Percentiles rank a stretch among this genome's conserved stretches.
These are phyloP conservation scores for Grosmannia huntii DNA, from an alignment of 2,329 filamentous ascomycete species.

Conservation along the genomic window DNA sequence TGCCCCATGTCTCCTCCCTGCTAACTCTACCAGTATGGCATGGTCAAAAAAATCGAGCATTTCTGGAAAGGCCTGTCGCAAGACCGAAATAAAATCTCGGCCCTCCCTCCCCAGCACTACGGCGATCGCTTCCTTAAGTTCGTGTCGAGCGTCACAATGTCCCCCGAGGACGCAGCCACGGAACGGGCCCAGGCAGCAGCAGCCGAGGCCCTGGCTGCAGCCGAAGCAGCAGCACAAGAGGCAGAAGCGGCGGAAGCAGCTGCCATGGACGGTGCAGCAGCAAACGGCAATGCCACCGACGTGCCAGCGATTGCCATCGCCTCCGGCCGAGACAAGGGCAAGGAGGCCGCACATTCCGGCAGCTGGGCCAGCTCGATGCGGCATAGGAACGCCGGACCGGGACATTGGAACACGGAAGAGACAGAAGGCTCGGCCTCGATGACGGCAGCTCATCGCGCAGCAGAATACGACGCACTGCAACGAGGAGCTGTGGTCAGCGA, in stretches of 20 bases:
- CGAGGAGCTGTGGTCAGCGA: neutral
- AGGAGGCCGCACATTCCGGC: slow-evolving; percentile 21
- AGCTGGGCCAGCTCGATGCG: slow-evolving; percentile 25
- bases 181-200: slow-evolving; percentile 31
- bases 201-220: neutral
- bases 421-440: too few relatives aligned
- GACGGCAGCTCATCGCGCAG: too few relatives aligned
- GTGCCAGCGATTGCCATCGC: slow-evolving; percentile 38
- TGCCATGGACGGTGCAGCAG: neutral
- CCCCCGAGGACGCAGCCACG: slow-evolving; percentile 59
- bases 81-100: slow-evolving; percentile 79
- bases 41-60: slow-evolving; percentile 88
- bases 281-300: neutral
- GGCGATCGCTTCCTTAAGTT: slow-evolving; percentile 91
- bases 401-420: too few relatives aligned
- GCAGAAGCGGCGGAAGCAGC: neutral
- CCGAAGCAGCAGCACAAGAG: slow-evolving; percentile 25
- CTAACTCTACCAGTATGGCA: slow-evolving; percentile 56
- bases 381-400: slow-evolving; percentile 10
- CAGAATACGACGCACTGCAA: too few relatives aligned
- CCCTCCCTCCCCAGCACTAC: slow-evolving; percentile 79
- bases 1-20: neutral
- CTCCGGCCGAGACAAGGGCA: slow-evolving; percentile 17
- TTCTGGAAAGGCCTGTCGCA: slow-evolving; percentile 90
- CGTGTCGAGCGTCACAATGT: slow-evolving; percentile 82